A percentile compares a stretch with the other conserved stretches of the same genome.
Conservation (phyloP, 148 eudicot genomes). For the Rhododendron ferrugineum region DNA sequence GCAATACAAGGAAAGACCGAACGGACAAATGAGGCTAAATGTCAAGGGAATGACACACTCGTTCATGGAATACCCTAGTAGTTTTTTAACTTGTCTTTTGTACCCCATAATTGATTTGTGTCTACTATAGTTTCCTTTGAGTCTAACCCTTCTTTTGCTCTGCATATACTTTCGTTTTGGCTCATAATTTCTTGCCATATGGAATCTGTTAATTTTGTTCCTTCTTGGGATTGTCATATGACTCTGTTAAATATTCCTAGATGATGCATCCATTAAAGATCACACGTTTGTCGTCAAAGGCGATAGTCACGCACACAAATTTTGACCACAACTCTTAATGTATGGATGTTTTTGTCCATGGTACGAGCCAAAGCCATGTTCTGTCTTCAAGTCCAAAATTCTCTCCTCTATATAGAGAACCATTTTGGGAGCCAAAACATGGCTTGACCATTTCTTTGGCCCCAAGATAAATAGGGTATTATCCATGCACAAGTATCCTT, state of each 20-base stretch:
- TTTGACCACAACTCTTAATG: too few species aligned
- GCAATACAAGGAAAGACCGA: not conserved
- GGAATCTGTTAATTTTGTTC: not conserved
- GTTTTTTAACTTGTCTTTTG: not conserved
- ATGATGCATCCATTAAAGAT: not conserved
- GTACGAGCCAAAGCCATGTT: too few species aligned
- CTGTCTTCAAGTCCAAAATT: too few species aligned
- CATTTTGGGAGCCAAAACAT: too few species aligned
- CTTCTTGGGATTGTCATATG: not conserved
- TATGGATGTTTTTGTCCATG: too few species aligned
- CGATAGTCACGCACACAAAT: too few species aligned
- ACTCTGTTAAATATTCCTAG: not conserved
- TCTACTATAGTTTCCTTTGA: not conserved
- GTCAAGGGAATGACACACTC: not conserved
- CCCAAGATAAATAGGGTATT: too few species aligned
- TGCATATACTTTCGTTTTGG: not conserved
- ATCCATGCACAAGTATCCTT: too few species aligned
- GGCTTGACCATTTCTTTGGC: too few species aligned
- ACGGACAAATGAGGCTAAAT: not conserved
- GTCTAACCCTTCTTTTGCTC: not conserved
- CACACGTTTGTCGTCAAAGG: not conserved
- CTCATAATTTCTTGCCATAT: not conserved
- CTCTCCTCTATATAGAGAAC: too few species aligned
- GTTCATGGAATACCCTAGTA: not conserved
- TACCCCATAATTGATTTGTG: not conserved